A percentile compares a stretch with the other conserved stretches of the same genome.
phyloP scores from a whole-genome alignment of 139 green algal species.

The Chlamydomonas sp. region DNA sequence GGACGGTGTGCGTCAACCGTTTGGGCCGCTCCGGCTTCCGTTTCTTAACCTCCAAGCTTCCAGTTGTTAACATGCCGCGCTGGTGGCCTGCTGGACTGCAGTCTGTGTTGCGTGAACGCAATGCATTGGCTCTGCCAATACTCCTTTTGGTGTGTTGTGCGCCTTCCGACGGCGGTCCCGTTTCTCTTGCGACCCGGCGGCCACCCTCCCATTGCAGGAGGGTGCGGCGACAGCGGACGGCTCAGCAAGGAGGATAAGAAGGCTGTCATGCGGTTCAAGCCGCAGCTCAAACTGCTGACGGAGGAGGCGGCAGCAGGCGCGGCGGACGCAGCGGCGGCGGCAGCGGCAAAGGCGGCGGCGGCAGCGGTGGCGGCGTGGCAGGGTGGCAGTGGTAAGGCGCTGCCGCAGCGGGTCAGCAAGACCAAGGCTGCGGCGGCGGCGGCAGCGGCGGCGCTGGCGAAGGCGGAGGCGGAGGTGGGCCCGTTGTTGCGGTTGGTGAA shows the following conservation, averaged over 20 bases:
- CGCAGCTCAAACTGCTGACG: constrained; percentile 1
- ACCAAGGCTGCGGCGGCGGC: constrained; percentile 28
- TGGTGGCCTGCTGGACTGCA: background rate
- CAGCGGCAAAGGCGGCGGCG: background rate
- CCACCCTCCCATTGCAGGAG: background rate
- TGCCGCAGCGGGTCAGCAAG: background rate
- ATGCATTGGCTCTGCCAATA: too few relatives aligned
- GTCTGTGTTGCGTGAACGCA: background rate
- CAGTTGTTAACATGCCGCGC: background rate
- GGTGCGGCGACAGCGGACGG: constrained; percentile 36
- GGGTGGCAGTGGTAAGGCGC: background rate
- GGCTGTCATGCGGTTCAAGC: constrained; percentile 17
- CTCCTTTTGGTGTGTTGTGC: too few relatives aligned
- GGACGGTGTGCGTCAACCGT: too few relatives aligned
- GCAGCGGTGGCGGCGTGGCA: background rate
- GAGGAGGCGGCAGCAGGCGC: background rate
- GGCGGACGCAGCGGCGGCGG: background rate
- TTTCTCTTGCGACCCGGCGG: background rate
- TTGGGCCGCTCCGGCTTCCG: too few relatives aligned
- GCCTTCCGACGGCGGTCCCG: too few relatives aligned
- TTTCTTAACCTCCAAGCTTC: background rate
- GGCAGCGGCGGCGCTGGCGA: background rate
- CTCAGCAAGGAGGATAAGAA: constrained; percentile 40
- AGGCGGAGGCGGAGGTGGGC: constrained; percentile 2
- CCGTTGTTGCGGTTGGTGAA: constrained; percentile 17